phyloP scores from a whole-genome alignment of 225 moss, liverwort and hornwort species.

The Physcomitrium patens region DNA sequence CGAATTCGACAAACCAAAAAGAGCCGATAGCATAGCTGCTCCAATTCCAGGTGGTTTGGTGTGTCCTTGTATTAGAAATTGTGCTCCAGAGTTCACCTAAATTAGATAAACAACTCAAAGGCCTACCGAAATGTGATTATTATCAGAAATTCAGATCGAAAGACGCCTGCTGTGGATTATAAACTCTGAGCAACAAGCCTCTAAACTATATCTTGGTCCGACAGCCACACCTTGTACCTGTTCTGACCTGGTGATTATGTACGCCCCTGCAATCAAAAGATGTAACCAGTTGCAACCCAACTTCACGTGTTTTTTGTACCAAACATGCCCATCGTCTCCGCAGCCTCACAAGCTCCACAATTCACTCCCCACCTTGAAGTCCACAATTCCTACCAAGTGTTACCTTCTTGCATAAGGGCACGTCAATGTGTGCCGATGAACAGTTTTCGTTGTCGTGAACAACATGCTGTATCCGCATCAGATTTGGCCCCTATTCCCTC shows the following conservation, averaged over 20 bases:
- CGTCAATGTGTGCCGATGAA: background rate
- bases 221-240: conserved; percentile 19
- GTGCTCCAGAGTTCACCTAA: conserved; percentile 28
- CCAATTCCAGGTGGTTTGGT: background rate
- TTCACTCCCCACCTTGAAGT: background rate
- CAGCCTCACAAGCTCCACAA: background rate
- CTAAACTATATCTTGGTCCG: conserved; percentile 9
- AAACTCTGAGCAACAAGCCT: conserved; percentile 16
- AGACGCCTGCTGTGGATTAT: conserved; percentile 13
- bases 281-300: background rate
- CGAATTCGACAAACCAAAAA: conserved; percentile 20
- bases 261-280: conserved; percentile 4
- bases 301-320: conserved; percentile 7
- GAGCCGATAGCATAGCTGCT: conserved; percentile 22
- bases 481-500: conserved; percentile 23
- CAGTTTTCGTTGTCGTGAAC: conserved; percentile 16
- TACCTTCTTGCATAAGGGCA: conserved; percentile 1
- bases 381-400: background rate
- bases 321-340: conserved; percentile 9
- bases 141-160: conserved; percentile 4
- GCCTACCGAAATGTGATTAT: conserved; percentile 31
- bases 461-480: conserved; percentile 23
- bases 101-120: conserved; percentile 32
- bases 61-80: background rate
- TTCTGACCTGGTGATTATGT: conserved; percentile 14